A percentile compares a stretch with the other conserved stretches of the same genome.
Conservation (phyloP, 495 filamentous ascomycete genomes). For the Penicillium lividum region DNA sequence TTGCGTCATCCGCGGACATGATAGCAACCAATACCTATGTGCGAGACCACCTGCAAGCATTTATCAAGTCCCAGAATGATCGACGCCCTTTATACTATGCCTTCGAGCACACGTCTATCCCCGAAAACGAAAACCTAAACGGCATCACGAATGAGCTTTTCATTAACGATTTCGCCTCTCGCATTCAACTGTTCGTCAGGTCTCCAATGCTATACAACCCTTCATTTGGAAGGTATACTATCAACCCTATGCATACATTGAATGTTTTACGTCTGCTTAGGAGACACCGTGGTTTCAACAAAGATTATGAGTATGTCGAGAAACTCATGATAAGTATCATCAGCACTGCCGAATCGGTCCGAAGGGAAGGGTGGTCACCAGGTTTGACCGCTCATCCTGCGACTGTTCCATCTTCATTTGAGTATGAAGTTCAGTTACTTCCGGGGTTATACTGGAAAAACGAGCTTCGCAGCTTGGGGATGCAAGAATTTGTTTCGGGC, state of each 20-base stretch:
- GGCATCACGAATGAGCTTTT: background rate
- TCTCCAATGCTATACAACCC: background rate
- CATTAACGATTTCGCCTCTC: background rate
- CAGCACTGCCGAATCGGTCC: background rate
- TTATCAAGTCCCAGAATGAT: background rate
- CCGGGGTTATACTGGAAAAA: background rate
- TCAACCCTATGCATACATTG: background rate
- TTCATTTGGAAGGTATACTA: background rate
- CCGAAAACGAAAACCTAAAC: background rate
- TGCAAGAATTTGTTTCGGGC: background rate
- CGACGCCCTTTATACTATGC: background rate
- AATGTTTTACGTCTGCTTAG: background rate
- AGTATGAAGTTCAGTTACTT: conserved; percentile 7
- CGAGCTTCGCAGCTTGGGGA: too few species aligned
- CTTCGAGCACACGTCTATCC: background rate
- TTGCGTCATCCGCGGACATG: background rate
- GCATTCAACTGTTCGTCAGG: background rate
- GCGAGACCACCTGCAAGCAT: background rate
- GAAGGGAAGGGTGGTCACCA: background rate
- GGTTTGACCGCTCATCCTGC: conserved; percentile 2
- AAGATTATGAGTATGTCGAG: background rate
- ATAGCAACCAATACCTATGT: background rate
- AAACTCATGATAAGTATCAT: background rate
- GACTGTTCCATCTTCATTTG: conserved; percentile 5
- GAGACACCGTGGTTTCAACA: background rate